These are phyloP conservation scores for Monilinia vaccinii-corymbosi DNA, from an alignment of 2,329 filamentous ascomycete genomes.

Conservation along the genomic window DNA sequence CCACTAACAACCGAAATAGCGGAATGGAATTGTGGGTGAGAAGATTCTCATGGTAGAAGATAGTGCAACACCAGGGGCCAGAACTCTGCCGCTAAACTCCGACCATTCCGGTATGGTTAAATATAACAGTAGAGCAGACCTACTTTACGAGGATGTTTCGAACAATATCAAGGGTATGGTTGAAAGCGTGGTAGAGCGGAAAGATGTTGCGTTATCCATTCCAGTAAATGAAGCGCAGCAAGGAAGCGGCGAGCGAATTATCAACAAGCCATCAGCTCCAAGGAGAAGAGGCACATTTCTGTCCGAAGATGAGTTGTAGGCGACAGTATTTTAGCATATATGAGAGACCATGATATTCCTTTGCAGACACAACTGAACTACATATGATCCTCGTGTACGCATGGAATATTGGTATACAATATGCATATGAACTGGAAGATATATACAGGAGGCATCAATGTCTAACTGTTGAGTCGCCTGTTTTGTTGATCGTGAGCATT, in stretches of 20 bases:
- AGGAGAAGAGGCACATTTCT: not conserved
- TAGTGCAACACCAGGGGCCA: not conserved
- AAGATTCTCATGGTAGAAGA: slow-evolving; percentile 2
- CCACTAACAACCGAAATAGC: not conserved
- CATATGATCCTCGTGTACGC: not conserved
- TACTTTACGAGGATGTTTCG: not conserved
- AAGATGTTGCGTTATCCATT: not conserved
- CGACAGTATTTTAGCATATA: not conserved
- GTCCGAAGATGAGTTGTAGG: not conserved
- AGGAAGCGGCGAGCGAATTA: not conserved
- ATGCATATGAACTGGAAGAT: not conserved
- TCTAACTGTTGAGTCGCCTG: not conserved
- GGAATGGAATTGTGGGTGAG: not conserved
- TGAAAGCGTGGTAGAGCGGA: not conserved
- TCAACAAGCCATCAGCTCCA: not conserved
- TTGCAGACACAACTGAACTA: too few relatives aligned
- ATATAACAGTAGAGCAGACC: not conserved
- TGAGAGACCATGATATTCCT: not conserved
- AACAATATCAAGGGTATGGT: slow-evolving; percentile 1
- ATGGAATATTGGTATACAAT: not conserved
- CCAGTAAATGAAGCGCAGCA: not conserved
- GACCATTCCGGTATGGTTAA: slow-evolving; percentile 10
- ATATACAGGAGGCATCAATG: not conserved
- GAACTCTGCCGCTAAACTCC: not conserved
- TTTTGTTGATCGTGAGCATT: not conserved